phyloP scores from a whole-genome alignment of 2,329 filamentous ascomycete genomes.

The Clarireedia homoeocarpa region DNA sequence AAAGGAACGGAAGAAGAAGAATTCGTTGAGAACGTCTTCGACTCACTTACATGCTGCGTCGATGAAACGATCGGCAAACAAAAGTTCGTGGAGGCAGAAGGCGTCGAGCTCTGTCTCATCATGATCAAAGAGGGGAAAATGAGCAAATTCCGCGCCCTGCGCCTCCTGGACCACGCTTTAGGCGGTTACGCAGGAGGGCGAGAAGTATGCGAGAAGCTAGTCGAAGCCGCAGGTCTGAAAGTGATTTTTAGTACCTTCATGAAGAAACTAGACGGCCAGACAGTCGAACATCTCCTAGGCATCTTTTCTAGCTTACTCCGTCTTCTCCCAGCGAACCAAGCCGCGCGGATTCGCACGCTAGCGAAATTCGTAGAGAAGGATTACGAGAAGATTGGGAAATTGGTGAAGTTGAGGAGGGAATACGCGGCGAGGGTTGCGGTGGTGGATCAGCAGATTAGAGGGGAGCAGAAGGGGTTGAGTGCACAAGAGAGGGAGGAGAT shows the following conservation, averaged over 20 bases:
- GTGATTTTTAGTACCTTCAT: conserved; percentile 80
- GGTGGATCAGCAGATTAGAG: conserved; percentile 55
- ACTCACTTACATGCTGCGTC: conserved; percentile 71
- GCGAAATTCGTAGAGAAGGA: conserved; percentile 96
- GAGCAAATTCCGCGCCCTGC: conserved; percentile 68
- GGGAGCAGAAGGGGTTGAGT: conserved; percentile 45
- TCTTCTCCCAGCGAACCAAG: conserved; percentile 67
- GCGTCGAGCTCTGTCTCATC: conserved; percentile 82
- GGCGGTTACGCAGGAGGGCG: conserved; percentile 44
- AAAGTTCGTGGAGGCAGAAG: conserved; percentile 83
- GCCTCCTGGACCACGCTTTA: conserved; percentile 76
- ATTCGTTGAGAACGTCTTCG: conserved; percentile 90
- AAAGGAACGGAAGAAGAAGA: conserved; percentile 88
- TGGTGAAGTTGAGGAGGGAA: conserved; percentile 63
- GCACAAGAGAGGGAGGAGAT: conserved; percentile 53
- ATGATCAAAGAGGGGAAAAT: conserved; percentile 87
- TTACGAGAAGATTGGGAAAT: conserved; percentile 72
- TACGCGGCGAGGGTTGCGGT: conserved; percentile 56
- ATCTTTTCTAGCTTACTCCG: conserved; percentile 80
- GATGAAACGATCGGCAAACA: conserved; percentile 68
- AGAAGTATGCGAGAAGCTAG: conserved; percentile 64
- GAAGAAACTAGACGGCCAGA: conserved; percentile 64
- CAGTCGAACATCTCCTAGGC: conserved; percentile 72
- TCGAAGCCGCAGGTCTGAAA: conserved; percentile 80
- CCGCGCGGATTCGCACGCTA: conserved; percentile 71